A percentile compares a stretch with the other conserved stretches of the same genome.
Evolutionary conservation across 2,329 filamentous ascomycete species (phyloP).

Genomic region (Teratosphaeria destructans): DNA sequence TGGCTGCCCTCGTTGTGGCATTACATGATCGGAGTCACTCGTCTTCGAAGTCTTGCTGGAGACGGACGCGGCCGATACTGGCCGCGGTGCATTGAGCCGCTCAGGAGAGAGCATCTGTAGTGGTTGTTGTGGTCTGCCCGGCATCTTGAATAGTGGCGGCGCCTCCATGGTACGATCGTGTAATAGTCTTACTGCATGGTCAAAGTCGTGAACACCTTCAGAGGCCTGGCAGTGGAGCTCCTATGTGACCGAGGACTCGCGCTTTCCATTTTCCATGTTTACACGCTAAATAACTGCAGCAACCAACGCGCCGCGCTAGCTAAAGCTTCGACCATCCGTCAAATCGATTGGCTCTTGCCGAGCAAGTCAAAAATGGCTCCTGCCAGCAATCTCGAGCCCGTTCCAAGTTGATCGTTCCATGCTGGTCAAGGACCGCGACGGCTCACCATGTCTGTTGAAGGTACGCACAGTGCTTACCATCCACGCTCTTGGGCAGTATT

Average conservation of each 20-base stretch:
- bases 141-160: slow-evolving; percentile 39
- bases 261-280: background rate
- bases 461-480: too few relatives aligned
- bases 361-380: too few relatives aligned
- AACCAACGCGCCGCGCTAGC: background rate
- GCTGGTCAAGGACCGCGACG: too few relatives aligned
- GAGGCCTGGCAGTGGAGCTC: background rate
- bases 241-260: background rate
- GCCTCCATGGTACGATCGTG: slow-evolving; percentile 23
- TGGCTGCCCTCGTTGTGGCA: background rate
- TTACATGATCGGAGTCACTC: slow-evolving; percentile 6
- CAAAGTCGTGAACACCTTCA: background rate
- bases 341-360: too few relatives aligned
- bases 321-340: background rate
- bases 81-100: slow-evolving; percentile 42
- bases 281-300: background rate
- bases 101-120: slow-evolving; percentile 54
- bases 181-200: background rate
- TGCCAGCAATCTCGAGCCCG: too few relatives aligned
- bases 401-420: too few relatives aligned
- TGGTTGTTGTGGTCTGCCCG: slow-evolving; percentile 38
- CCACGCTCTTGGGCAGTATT: too few relatives aligned
- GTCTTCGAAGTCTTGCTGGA: slow-evolving; percentile 26
- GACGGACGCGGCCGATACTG: slow-evolving; percentile 28
- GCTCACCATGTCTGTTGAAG: background rate